Evolutionary conservation across 2,329 filamentous ascomycete species (phyloP), one percentile per base, ranked within the genome.

Genomic region (Calonectria hawksworthii): DNA sequence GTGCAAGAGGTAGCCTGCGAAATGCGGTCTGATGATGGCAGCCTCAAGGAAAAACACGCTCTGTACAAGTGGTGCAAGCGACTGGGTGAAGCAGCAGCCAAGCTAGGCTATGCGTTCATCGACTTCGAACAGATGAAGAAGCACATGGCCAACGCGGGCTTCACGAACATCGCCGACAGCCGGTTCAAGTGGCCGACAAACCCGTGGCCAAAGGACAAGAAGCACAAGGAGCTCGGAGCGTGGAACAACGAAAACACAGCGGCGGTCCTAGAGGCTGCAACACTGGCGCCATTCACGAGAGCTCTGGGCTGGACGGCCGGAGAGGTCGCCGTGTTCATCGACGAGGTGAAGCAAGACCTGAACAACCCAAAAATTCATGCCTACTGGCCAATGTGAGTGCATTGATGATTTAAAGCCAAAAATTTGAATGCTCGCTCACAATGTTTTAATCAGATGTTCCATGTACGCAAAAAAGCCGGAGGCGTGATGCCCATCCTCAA

Each of bases 161-260:
- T 76, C 66, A 68, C 44, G 3, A 26, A 73, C n/a, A 63, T 76
- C 26, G 68, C 65, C 28, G 68, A 74, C n/a, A 75, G 18, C 21
- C 34, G 66, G 11, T 74, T 71, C 52, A 74, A 72, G 26, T 72
- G 73, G 72, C 74, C 74, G 21, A 67, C 68, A n/a, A 59, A 59
- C 32, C 30, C 3, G 5, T 59, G 54, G 54, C 54, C 54, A 14
- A 59, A 26, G 10, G 74, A 72, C 16, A 21, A n/a, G 34, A 70
- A 68, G 21, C 34, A 70, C 16, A 76, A 76, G 69, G 64, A 54
- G n/a, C 47, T 74, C 9, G 74, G 72, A 3, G 32, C 56, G 10
- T 75, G 73, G 74, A 74, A 75, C 32, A 72, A 72, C 4, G 30
- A 63, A 5, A 76, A 74, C 21, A 70, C 56, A 4, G 56, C 65